These are phyloP conservation scores for Lepidopterella palustris DNA, from an alignment of 495 filamentous ascomycete genomes.

Conservation along the genomic window DNA sequence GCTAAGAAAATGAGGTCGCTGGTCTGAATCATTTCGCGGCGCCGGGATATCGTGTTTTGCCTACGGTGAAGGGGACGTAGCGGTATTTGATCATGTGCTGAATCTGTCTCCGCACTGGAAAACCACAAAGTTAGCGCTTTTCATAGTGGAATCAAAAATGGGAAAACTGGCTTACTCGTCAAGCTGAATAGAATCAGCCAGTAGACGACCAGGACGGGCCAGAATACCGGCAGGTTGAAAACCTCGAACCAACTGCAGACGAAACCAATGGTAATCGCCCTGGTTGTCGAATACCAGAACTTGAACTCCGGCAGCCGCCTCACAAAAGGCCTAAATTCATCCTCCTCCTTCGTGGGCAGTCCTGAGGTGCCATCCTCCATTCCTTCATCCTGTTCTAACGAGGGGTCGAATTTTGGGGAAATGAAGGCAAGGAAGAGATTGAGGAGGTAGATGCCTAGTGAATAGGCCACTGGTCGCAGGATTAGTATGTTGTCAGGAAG, in stretches of 20 bases:
- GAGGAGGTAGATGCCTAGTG: conserved; percentile 96
- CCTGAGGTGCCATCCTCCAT: conserved; percentile 83
- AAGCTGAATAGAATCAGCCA: conserved; percentile 93
- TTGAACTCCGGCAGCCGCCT: conserved; percentile 96
- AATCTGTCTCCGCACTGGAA: conserved; percentile 88
- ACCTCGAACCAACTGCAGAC: conserved; percentile 84
- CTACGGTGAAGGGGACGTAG: conserved; percentile 92
- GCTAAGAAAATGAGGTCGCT: neutral
- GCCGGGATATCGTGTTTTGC: conserved; percentile 69
- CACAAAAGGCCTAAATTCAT: conserved; percentile 97
- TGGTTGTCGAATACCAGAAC: conserved; percentile 95
- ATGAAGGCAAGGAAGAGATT: conserved; percentile 99
- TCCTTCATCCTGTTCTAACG: conserved; percentile 87
- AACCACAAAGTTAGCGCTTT: neutral
- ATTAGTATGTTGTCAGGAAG: neutral
- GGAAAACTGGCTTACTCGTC: conserved; percentile 63
- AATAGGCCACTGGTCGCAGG: conserved; percentile 71
- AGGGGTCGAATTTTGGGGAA: conserved; percentile 97
- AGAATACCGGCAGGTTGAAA: conserved; percentile 97
- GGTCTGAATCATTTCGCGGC: conserved; percentile 15
- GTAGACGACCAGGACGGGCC: conserved; percentile 96
- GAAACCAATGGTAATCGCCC: conserved; percentile 78
- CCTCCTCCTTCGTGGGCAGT: conserved; percentile 88
- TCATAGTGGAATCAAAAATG: neutral
- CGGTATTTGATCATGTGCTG: conserved; percentile 99